These are phyloP conservation scores for Geosmithia morbida DNA, from an alignment of 2,329 filamentous ascomycete species.

Conservation along the genomic window DNA sequence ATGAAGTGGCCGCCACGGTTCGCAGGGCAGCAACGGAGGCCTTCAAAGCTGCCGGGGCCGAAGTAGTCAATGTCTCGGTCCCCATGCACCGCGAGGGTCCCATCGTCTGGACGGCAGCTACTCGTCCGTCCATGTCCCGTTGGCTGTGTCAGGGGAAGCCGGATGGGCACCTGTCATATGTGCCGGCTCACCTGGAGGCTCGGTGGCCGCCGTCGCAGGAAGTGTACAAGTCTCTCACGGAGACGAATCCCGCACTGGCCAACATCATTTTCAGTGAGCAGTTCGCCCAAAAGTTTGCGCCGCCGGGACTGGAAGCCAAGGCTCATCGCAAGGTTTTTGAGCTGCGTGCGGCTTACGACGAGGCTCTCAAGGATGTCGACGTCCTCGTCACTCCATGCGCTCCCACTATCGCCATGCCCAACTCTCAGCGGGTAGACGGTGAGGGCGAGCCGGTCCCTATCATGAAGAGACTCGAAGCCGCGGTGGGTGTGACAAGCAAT, in stretches of 20 bases:
- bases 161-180: constrained; percentile 16
- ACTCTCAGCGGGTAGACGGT: constrained; percentile 10
- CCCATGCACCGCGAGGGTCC: constrained; percentile 31
- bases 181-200: constrained; percentile 15
- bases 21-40: constrained; percentile 16
- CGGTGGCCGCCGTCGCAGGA: constrained; percentile 23
- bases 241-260: constrained; percentile 27
- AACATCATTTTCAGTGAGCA: constrained; percentile 26
- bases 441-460: constrained; percentile 5
- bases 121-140: constrained; percentile 15
- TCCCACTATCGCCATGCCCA: constrained; percentile 23
- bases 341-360: constrained; percentile 30
- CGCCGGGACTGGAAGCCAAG: constrained; percentile 21
- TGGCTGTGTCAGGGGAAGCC: constrained; percentile 2
- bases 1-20: constrained; percentile 23
- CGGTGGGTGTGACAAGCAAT: constrained; percentile 28
- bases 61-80: constrained; percentile 27
- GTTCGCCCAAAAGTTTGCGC: constrained; percentile 3
- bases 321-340: constrained; percentile 29
- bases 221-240: constrained; percentile 24
- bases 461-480: constrained; percentile 21
- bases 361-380: constrained; percentile 26
- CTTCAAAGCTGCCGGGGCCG: constrained; percentile 24
- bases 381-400: constrained; percentile 33
- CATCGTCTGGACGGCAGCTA: constrained; percentile 30